Conservation (phyloP, 352 stramenopile species). For the Thraustotheca clavata region DNA sequence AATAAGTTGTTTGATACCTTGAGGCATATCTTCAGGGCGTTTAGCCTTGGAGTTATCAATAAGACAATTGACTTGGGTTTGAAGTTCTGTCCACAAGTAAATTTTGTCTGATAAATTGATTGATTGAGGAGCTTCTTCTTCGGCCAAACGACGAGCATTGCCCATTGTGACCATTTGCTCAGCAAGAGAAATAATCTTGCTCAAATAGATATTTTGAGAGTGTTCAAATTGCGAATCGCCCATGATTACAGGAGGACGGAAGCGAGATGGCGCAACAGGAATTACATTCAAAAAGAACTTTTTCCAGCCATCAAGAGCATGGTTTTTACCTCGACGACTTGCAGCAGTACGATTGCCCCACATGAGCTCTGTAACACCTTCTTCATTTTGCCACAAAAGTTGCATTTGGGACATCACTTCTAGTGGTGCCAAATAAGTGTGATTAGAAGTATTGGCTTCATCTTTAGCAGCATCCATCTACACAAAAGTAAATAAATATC, state of each 20-base stretch:
- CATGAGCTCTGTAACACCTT: constrained; percentile 88
- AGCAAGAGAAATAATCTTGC: constrained; percentile 91
- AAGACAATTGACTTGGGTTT: constrained; percentile 86
- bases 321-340: constrained; percentile 45
- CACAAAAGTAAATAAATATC: background rate
- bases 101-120: constrained; percentile 89
- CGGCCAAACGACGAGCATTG: constrained; percentile 49
- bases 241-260: constrained; percentile 96
- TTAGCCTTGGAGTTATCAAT: constrained; percentile 76
- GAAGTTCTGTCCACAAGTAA: constrained; percentile 95
- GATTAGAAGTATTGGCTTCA: constrained; percentile 37
- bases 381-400: constrained; percentile 92
- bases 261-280: constrained; percentile 94
- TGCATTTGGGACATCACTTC: constrained; percentile 95
- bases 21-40: constrained; percentile 48
- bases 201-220: constrained; percentile 93
- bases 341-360: constrained; percentile 83
- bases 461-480: constrained; percentile 31
- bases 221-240: constrained; percentile 96
- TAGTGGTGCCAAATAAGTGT: constrained; percentile 92
- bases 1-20: constrained; percentile 96
- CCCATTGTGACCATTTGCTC: constrained; percentile 69
- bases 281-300: constrained; percentile 97
- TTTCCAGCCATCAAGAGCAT: constrained; percentile 60
- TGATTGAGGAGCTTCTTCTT: constrained; percentile 38